Evolutionary conservation across 2,329 filamentous ascomycete genomes (phyloP).

Genomic region (Epichloe bromicola): DNA sequence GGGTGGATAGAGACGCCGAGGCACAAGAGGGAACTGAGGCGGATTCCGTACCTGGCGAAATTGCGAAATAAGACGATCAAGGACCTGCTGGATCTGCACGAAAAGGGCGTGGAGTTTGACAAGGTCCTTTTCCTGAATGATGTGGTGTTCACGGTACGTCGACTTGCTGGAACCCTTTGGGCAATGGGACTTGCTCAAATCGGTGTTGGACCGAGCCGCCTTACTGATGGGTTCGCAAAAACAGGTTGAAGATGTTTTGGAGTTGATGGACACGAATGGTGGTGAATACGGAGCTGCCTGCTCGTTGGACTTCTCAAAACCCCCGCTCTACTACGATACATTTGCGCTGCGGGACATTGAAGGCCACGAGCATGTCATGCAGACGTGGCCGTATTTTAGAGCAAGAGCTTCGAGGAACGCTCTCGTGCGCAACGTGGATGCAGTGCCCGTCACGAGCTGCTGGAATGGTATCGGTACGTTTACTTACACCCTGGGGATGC

Average conservation of each 20-base stretch:
- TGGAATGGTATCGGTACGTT: constrained; percentile 31
- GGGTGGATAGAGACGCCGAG: constrained; percentile 53
- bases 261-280: constrained; percentile 41
- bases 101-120: constrained; percentile 39
- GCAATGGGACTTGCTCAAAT: too few relatives aligned
- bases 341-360: constrained; percentile 45
- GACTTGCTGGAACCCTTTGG: not conserved
- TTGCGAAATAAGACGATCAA: constrained; percentile 51
- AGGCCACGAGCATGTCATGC: constrained; percentile 37
- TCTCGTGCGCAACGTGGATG: constrained; percentile 32
- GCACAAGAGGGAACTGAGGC: constrained; percentile 41
- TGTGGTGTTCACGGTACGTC: constrained; percentile 42
- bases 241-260: constrained; percentile 41
- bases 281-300: constrained; percentile 50
- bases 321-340: constrained; percentile 46
- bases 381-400: constrained; percentile 47
- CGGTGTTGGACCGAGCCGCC: too few relatives aligned
- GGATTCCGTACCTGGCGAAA: constrained; percentile 56
- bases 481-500: not conserved
- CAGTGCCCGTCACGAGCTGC: constrained; percentile 32
- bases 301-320: constrained; percentile 44
- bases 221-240: not conserved
- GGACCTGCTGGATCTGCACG: constrained; percentile 39
- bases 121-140: constrained; percentile 51
- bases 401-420: constrained; percentile 37